Base-by-base conservation (phyloP, 1,139 yeast species). In the Blastobotrys petasosporus region DNA sequence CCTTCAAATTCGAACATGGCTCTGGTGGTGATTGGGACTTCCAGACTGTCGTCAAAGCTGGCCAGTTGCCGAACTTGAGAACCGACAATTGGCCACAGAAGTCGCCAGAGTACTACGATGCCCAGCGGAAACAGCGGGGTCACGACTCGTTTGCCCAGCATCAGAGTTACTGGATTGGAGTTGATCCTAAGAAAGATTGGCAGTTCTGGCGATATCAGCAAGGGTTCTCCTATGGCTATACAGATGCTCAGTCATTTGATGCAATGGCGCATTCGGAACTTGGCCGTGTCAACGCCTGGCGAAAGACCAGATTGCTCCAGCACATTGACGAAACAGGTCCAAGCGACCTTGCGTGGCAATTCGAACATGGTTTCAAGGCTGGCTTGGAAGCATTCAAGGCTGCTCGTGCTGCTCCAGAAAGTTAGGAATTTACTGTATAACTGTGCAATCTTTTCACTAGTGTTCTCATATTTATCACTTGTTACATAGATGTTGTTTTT, bases 1-100 rank as follows among this genome's bases (percentile, higher is more conserved):
- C 96, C 1, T 85, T 69, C 63, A 87, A 86, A 65, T 90, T 90
- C 61, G 79, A 83, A 61, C 74, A 80, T 47, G 97, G 97, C 2
- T 83, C 82, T 58, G 97, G 97, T 35, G 97, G 97, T 9, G 96
- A 87, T 67, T 90, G 97, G 97, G 97, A 92, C 47, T 82, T 86
- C 64, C 74, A 76, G 38, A 86, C 88, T 39, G 85, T 85, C 92
- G 68, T 76, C 25, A 79, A 82, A 28, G 69, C 69, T 47, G 90
- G 90, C 0, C 79, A 82, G 8, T 67, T 87, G 20, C 74, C 76
- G 7, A 42, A 59, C 4, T 55, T 70, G 46, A 48, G 41, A 38
- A 50, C 41, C 4, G 40, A 20, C 16, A 56, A 56, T 9, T 20
- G 25, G 25, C 45, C 51, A 13, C 39, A 59, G 10, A 78, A 80